Conservation (phyloP, 768 basidiomycete genomes). For the Trametes meyenii region DNA sequence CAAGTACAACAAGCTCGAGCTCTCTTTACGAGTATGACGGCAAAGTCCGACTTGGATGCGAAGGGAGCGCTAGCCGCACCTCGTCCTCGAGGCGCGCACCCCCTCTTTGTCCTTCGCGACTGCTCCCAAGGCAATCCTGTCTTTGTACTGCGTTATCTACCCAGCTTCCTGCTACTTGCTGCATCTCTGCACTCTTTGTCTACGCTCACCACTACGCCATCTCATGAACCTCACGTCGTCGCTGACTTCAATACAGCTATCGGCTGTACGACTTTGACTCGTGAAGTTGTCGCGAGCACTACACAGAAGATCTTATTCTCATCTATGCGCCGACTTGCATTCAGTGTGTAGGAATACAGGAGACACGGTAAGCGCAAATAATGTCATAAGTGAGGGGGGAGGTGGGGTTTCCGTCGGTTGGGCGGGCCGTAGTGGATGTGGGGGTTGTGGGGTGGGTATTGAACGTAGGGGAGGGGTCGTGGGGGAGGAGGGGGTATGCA, state of each 20-base stretch:
- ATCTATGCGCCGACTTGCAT: constrained; percentile 24
- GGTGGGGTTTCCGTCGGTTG: not conserved
- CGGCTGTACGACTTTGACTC: not conserved
- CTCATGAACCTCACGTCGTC: too few relatives aligned
- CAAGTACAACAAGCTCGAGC: too few relatives aligned
- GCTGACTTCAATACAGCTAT: too few relatives aligned
- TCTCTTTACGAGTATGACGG: not conserved
- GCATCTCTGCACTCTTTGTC: too few relatives aligned
- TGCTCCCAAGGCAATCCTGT: not conserved
- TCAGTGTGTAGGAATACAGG: constrained; percentile 15
- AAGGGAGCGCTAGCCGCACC: not conserved
- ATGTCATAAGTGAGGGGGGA: constrained; percentile 24
- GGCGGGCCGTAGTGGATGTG: not conserved
- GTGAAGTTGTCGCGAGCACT: not conserved
- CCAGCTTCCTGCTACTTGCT: too few relatives aligned
- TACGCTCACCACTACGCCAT: too few relatives aligned
- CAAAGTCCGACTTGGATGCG: constrained; percentile 3
- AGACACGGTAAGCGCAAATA: constrained; percentile 24
- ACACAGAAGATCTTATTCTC: not conserved
- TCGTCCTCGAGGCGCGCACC: not conserved
- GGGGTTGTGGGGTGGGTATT: constrained; percentile 11
- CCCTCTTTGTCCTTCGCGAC: not conserved
- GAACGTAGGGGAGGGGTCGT: not conserved
- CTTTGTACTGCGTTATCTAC: too few relatives aligned
- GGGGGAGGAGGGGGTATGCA: constrained; percentile 16